Evolutionary conservation across 116 monocot genomes (phyloP), one percentile per base, ranked within the genome.

Genomic region (Zostera marina): DNA sequence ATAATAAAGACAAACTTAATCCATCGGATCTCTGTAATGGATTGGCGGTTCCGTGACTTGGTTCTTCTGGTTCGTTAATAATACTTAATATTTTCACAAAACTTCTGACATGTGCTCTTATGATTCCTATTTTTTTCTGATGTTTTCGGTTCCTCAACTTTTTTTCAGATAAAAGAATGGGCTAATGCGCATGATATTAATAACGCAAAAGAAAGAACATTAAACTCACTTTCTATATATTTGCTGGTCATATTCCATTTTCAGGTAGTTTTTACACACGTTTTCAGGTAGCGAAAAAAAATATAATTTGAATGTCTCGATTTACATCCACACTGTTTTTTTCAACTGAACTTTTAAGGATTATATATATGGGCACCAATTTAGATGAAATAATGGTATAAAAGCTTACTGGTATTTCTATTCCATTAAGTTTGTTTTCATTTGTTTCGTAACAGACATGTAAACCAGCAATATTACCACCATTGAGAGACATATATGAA

Each of bases 211-310:
- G 24, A 61, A 21, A 81, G 87, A 53, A 87, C 87, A 53, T 63
- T 93, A 42, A 93, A 81, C 66, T 93, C 92, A 21, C 74, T 74
- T 54, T 87, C 92, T 21, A 83, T 93, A 42, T 93, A 84, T 61
- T 54, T 93, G 54, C 63, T 93, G 42, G 75, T 93, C 52, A 72
- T 87, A 17, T 93, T 81, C 78, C 84, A 86, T 70, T 84, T 93
- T 64, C 92, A 93, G 92, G 92, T 84, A 63, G 14, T 45, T 42
- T 72, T 66, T 62, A 32, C 5, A 32, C 32, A 32, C 5, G 5
- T 32, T 0, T 32, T 2, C 5, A 32, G 2, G 32, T 32, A 32
- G 32, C 5, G 32, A 32, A 32, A 32, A 32, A 32, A 5, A 32
- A 32, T 32, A 2, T 32, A 5, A 5, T 32, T 0, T 32, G 32